A percentile compares a stretch with the other conserved stretches of the same genome.
Conservation (phyloP, 2,329 filamentous ascomycete genomes). For the Sarocladium oryzae region DNA sequence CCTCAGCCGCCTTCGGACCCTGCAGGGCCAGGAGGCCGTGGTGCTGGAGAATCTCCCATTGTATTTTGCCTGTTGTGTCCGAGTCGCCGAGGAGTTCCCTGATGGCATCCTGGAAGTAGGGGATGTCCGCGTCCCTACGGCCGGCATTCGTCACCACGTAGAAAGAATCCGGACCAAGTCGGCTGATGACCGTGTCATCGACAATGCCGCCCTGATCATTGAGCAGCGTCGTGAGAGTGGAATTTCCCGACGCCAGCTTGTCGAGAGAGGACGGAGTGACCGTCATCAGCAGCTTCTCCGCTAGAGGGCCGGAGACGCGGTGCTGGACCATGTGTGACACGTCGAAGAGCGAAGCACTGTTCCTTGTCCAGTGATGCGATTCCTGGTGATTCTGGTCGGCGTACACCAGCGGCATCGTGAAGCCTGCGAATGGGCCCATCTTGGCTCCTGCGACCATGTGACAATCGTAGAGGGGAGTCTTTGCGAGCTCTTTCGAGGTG, state of each 20-base stretch:
- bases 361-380: background rate
- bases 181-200: background rate
- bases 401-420: background rate
- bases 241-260: background rate
- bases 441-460: background rate
- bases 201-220: background rate
- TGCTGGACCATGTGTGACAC: background rate
- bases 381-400: background rate
- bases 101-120: background rate
- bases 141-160: background rate
- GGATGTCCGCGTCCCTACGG: background rate
- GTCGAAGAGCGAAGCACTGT: background rate
- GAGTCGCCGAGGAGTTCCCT: background rate
- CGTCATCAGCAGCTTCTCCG: background rate
- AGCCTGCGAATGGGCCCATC: background rate
- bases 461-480: background rate
- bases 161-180: background rate
- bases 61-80: background rate
- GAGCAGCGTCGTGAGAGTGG: background rate
- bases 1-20: background rate
- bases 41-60: background rate
- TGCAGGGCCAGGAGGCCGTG: background rate
- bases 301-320: background rate
- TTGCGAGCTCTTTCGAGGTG: background rate
- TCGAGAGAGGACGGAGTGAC: background rate